phyloP scores from a whole-genome alignment of 805 yeast genomes.

The Metschnikowia drakensbergensis region DNA sequence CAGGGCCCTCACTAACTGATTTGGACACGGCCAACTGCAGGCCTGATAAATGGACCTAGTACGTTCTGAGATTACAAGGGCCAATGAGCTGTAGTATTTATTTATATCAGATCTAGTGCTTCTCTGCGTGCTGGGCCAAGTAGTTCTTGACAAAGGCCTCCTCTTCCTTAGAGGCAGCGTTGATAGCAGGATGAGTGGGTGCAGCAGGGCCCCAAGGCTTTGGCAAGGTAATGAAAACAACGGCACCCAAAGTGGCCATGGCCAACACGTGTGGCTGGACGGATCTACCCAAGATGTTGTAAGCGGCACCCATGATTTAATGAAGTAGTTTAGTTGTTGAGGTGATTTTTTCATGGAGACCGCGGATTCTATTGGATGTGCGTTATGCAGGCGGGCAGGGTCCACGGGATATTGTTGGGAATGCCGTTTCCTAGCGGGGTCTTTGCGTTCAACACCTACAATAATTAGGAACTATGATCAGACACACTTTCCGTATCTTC shows the following conservation, averaged over 20 bases:
- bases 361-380: constrained; percentile 15
- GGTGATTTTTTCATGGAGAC: constrained; percentile 1
- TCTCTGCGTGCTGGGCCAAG: constrained; percentile 50
- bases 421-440: neutral
- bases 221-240: constrained; percentile 60
- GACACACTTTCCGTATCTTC: neutral
- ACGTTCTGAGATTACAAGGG: constrained; percentile 1
- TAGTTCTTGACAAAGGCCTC: constrained; percentile 72
- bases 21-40: neutral
- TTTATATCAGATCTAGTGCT: constrained; percentile 12
- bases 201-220: constrained; percentile 69
- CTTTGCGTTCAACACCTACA: too few species aligned
- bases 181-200: constrained; percentile 62
- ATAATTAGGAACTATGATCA: too few species aligned
- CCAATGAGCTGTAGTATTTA: neutral
- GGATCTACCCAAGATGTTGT: constrained; percentile 77
- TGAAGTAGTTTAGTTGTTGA: neutral
- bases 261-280: constrained; percentile 83
- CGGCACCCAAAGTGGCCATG: constrained; percentile 71
- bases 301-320: constrained; percentile 70
- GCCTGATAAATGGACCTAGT: neutral
- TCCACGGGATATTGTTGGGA: neutral
- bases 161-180: constrained; percentile 82
- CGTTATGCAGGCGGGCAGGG: constrained; percentile 3
- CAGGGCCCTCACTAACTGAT: too few species aligned